phyloP scores from a whole-genome alignment of 345 rosid genomes.

The Citrus unshiu region DNA sequence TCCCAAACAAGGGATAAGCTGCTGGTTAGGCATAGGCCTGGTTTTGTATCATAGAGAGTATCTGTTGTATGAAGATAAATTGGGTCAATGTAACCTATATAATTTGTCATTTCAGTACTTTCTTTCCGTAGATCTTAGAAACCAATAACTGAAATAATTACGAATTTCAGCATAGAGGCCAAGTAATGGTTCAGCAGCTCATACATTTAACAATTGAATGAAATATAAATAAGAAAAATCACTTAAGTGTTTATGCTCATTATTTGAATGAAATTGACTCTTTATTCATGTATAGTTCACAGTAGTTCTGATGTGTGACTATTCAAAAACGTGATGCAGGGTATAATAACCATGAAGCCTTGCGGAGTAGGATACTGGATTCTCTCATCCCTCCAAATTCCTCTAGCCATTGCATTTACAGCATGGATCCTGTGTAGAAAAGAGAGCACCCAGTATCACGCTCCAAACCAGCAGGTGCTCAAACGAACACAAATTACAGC shows the following conservation, averaged over 20 bases:
- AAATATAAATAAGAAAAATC: not conserved
- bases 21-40: not conserved
- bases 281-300: not conserved
- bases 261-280: not conserved
- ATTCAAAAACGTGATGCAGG: conserved; percentile 31
- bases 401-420: conserved; percentile 70
- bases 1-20: not conserved
- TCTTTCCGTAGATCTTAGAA: not conserved
- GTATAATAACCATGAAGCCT: conserved; percentile 51
- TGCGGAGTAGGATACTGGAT: conserved; percentile 74
- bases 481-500: not conserved
- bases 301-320: not conserved
- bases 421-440: conserved; percentile 51
- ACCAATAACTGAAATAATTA: not conserved
- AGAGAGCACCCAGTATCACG: conserved; percentile 26
- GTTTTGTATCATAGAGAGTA: not conserved
- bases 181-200: not conserved
- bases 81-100: not conserved
- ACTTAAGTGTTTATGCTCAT: not conserved
- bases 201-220: not conserved
- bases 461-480: conserved; percentile 32
- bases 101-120: not conserved
- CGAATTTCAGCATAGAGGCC: not conserved
- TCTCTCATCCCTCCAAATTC: conserved; percentile 66
- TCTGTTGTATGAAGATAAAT: not conserved